A percentile compares a stretch with the other conserved stretches of the same genome.
These are phyloP conservation scores for Candida piceae DNA, from an alignment of 805 yeast species.

Conservation along the genomic window DNA sequence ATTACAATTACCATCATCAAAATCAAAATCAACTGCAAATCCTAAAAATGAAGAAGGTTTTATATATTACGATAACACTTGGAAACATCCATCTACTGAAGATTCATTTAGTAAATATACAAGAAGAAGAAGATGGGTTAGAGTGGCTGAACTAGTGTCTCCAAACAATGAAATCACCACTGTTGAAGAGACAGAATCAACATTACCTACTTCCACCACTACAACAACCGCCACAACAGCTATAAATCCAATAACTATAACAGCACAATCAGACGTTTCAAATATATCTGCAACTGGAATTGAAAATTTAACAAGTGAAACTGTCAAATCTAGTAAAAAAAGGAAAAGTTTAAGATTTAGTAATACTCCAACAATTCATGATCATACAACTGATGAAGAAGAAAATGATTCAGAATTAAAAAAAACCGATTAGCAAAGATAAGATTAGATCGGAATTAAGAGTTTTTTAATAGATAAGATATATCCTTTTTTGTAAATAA, in stretches of 20 bases:
- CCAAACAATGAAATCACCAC: slow-evolving; percentile 18
- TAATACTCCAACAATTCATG: slow-evolving; percentile 13
- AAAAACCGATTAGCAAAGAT: too few species aligned
- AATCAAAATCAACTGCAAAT: slow-evolving; percentile 55
- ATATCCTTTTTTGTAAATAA: too few species aligned
- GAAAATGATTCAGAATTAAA: neutral
- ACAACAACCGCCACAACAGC: slow-evolving; percentile 6
- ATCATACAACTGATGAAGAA: neutral
- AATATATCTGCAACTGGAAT: neutral
- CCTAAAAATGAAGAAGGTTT: slow-evolving; percentile 82
- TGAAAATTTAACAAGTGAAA: neutral
- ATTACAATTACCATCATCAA: slow-evolving; percentile 60
- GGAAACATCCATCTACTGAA: slow-evolving; percentile 88
- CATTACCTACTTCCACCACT: slow-evolving; percentile 7
- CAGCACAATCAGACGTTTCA: slow-evolving; percentile 10
- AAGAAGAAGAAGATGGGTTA: slow-evolving; percentile 90
- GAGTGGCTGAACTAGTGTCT: slow-evolving; percentile 81
- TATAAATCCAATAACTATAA: neutral
- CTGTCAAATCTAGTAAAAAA: slow-evolving; percentile 8
- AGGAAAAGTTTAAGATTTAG: slow-evolving; percentile 28
- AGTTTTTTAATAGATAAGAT: too few species aligned
- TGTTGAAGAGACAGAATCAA: too few species aligned
- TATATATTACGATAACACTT: slow-evolving; percentile 85
- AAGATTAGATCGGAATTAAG: too few species aligned
- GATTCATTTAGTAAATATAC: slow-evolving; percentile 89